Conservation (phyloP, 441 rosid genomes). For the Eutrema salsugineum region DNA sequence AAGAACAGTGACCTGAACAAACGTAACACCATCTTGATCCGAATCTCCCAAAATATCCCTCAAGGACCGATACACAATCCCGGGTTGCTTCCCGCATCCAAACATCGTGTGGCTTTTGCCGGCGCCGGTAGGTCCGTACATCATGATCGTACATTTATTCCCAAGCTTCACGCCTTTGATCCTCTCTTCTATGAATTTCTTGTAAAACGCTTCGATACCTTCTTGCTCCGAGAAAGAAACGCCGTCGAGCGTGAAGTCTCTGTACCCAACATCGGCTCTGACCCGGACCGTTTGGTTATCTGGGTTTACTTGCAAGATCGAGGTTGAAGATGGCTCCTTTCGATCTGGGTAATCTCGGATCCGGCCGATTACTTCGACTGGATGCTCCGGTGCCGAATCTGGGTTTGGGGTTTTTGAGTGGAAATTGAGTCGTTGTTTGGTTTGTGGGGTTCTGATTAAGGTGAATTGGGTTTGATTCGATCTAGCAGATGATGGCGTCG, state of each 20-base stretch:
- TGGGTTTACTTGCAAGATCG: conserved; percentile 56
- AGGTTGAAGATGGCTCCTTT: conserved; percentile 45
- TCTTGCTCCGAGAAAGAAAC: conserved; percentile 82
- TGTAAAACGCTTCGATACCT: conserved; percentile 67
- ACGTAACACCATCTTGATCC: conserved; percentile 47
- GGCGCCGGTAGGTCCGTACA: conserved; percentile 96
- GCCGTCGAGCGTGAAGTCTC: conserved; percentile 87
- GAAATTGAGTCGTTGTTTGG: conserved; percentile 72
- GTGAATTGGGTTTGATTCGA: conserved; percentile 38
- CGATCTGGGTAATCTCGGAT: conserved; percentile 69
- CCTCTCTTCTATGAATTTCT: conserved; percentile 71
- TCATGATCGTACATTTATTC: conserved; percentile 78
- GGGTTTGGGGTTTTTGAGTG: conserved; percentile 47
- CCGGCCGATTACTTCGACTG: conserved; percentile 85
- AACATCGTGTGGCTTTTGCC: conserved; percentile 98
- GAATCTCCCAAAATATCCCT: conserved; percentile 68
- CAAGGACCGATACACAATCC: conserved; percentile 77
- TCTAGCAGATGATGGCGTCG: conserved; percentile 66
- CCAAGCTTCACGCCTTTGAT: conserved; percentile 78
- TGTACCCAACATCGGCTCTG: conserved; percentile 84
- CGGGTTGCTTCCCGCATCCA: conserved; percentile 82
- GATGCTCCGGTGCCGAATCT: conserved; percentile 57
- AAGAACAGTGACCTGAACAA: conserved; percentile 91
- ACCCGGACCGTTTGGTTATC: conserved; percentile 61
- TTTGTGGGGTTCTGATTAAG: conserved; percentile 61